A percentile compares a stretch with the other conserved stretches of the same genome.
phyloP scores from a whole-genome alignment of 2,329 filamentous ascomycete genomes.

The Juglanconis oblonga region DNA sequence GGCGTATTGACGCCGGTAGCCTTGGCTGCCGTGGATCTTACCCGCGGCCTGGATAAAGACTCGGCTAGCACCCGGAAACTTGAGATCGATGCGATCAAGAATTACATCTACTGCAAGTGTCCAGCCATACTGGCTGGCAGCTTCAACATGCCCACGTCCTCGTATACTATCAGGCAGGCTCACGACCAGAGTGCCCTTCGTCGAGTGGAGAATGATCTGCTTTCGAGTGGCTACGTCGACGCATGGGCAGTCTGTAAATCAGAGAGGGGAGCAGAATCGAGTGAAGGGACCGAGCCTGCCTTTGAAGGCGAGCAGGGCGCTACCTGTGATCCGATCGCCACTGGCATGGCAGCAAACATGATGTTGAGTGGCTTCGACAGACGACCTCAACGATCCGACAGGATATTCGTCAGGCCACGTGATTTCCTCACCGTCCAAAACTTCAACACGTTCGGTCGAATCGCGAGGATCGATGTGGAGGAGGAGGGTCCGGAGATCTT shows the following conservation, averaged over 20 bases:
- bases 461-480: constrained; percentile 23
- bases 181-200: constrained; percentile 45
- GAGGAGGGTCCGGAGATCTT: constrained; percentile 3
- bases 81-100: constrained; percentile 51
- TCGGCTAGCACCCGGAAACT: constrained; percentile 54
- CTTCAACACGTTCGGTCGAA: constrained; percentile 59
- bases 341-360: constrained; percentile 51
- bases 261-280: constrained; percentile 39
- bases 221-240: constrained; percentile 47
- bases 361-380: constrained; percentile 45
- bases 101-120: constrained; percentile 44
- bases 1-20: constrained; percentile 37
- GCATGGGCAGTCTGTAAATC: constrained; percentile 47
- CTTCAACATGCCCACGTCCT: constrained; percentile 62
- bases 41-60: constrained; percentile 57
- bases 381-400: constrained; percentile 63
- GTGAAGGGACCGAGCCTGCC: constrained; percentile 31
- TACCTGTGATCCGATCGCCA: constrained; percentile 60
- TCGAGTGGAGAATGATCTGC: constrained; percentile 45
- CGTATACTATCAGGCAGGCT: constrained; percentile 51
- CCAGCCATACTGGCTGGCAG: constrained; percentile 61
- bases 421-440: constrained; percentile 35
- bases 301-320: constrained; percentile 61
- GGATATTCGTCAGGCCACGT: constrained; percentile 52
- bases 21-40: constrained; percentile 59